Conservation (phyloP, 2,329 filamentous ascomycete species). For the Curvularia hawaiiensis region DNA sequence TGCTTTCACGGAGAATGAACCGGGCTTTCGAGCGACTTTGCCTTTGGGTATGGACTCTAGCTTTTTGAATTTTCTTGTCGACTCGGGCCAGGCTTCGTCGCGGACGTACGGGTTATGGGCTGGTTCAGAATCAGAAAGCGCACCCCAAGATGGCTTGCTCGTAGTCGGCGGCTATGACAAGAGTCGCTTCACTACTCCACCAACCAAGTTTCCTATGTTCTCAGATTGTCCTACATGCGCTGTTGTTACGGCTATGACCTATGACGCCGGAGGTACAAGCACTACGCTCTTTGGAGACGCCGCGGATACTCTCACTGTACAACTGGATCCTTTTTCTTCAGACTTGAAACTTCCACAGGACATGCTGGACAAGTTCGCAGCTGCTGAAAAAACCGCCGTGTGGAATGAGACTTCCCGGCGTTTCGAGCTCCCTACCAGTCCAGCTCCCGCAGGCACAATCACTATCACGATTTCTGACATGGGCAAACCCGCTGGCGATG, state of each 20-base stretch:
- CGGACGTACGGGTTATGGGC: constrained; percentile 25
- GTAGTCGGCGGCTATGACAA: constrained; percentile 24
- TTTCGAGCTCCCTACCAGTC: constrained; percentile 21
- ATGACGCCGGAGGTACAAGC: constrained; percentile 21
- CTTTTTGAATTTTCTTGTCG: constrained; percentile 23
- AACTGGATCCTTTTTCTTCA: constrained; percentile 23
- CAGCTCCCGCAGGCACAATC: constrained; percentile 21
- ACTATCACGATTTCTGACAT: constrained; percentile 25
- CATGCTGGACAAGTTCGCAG: constrained; percentile 21
- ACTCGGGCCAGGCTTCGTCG: constrained; percentile 26
- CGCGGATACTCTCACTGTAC: constrained; percentile 19
- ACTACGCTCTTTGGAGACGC: constrained; percentile 18
- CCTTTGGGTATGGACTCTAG: constrained; percentile 22
- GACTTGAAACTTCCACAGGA: constrained; percentile 16
- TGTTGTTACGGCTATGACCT: constrained; percentile 25
- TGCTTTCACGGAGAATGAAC: constrained; percentile 14
- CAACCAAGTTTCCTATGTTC: constrained; percentile 26
- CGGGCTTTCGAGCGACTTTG: constrained; percentile 17
- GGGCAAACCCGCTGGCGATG: constrained; percentile 17
- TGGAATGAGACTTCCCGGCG: constrained; percentile 24
- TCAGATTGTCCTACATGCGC: constrained; percentile 27
- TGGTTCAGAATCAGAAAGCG: constrained; percentile 23
- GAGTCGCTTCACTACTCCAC: constrained; percentile 18
- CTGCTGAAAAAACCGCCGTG: constrained; percentile 20
- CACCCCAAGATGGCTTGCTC: constrained; percentile 24